Conservation (phyloP, 1,284 basidiomycete species). For the Prillingera fragicola region DNA sequence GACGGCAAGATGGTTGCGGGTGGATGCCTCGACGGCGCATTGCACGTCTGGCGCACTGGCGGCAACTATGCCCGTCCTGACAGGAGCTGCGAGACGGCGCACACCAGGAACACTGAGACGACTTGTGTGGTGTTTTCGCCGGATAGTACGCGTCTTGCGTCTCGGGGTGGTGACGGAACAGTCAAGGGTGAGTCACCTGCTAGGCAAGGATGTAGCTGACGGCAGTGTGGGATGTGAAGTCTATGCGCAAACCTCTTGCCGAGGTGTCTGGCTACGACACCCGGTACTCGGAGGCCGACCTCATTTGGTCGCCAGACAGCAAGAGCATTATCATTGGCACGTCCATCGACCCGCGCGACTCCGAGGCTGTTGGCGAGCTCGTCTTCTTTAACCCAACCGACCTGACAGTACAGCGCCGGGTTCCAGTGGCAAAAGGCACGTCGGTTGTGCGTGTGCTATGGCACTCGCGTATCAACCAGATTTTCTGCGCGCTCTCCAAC, state of each 20-base stretch:
- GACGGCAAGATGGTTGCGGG: slow-evolving; percentile 81
- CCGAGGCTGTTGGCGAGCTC: slow-evolving; percentile 57
- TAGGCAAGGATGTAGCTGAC: slow-evolving; percentile 5
- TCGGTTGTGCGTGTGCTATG: slow-evolving; percentile 83
- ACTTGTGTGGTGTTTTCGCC: slow-evolving; percentile 77
- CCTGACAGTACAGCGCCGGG: slow-evolving; percentile 59
- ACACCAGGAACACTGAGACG: slow-evolving; percentile 72
- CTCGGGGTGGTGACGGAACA: slow-evolving; percentile 85
- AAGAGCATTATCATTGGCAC: slow-evolving; percentile 75
- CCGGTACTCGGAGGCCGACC: slow-evolving; percentile 82
- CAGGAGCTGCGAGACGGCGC: slow-evolving; percentile 76
- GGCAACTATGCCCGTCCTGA: slow-evolving; percentile 88
- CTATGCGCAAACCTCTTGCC: slow-evolving; percentile 78
- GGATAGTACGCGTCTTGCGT: slow-evolving; percentile 73
- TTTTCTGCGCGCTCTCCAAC: slow-evolving; percentile 78
- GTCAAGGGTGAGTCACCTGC: slow-evolving; percentile 69
- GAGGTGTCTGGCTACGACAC: slow-evolving; percentile 61
- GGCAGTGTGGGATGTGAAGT: slow-evolving; percentile 86
- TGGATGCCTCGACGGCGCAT: slow-evolving; percentile 79
- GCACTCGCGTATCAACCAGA: slow-evolving; percentile 98
- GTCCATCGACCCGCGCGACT: slow-evolving; percentile 56
- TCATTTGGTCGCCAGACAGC: slow-evolving; percentile 88
- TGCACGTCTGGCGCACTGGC: slow-evolving; percentile 89
- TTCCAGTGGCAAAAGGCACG: slow-evolving; percentile 57
- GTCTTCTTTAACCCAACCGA: slow-evolving; percentile 66